These are phyloP conservation scores for Lithocarpus polystachyus DNA, from an alignment of 306 rosid genomes.

Conservation along the genomic window DNA sequence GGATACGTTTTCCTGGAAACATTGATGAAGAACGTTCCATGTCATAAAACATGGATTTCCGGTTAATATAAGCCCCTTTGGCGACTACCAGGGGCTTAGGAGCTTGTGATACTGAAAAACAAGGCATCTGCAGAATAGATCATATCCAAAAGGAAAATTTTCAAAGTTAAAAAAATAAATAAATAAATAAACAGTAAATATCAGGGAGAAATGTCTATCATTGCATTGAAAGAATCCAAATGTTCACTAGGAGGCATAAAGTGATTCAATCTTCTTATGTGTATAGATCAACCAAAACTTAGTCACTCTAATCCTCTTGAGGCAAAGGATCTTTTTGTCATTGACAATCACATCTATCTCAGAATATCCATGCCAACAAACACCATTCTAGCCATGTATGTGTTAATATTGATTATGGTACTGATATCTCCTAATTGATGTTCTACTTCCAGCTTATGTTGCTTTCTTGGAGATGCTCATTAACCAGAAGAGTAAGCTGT, in stretches of 20 bases:
- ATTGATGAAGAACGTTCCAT: conserved; percentile 41
- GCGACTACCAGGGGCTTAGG: conserved; percentile 22
- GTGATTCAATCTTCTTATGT: background rate
- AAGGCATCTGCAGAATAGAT: conserved; percentile 41
- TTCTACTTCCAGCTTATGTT: too few species aligned
- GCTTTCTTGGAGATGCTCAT: too few species aligned
- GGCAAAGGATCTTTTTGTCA: too few species aligned
- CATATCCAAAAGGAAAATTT: background rate
- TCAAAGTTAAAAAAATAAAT: background rate
- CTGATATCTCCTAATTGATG: too few species aligned
- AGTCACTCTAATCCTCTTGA: background rate
- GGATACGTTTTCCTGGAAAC: conserved; percentile 73
- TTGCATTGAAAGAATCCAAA: conserved; percentile 3
- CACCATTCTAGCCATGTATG: too few species aligned
- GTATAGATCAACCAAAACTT: background rate
- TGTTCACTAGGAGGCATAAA: background rate
- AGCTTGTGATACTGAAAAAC: conserved; percentile 43
- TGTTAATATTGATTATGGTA: too few species aligned
- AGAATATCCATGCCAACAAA: too few species aligned
- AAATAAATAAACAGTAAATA: conserved; percentile 8
- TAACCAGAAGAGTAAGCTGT: too few species aligned
- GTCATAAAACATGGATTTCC: conserved; percentile 55
- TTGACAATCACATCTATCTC: too few species aligned
- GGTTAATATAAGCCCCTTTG: conserved; percentile 47
- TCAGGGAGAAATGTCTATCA: conserved; percentile 2